Evolutionary conservation across 2,329 filamentous ascomycete species (phyloP).

Genomic region (Teratosphaeria gauchensis): DNA sequence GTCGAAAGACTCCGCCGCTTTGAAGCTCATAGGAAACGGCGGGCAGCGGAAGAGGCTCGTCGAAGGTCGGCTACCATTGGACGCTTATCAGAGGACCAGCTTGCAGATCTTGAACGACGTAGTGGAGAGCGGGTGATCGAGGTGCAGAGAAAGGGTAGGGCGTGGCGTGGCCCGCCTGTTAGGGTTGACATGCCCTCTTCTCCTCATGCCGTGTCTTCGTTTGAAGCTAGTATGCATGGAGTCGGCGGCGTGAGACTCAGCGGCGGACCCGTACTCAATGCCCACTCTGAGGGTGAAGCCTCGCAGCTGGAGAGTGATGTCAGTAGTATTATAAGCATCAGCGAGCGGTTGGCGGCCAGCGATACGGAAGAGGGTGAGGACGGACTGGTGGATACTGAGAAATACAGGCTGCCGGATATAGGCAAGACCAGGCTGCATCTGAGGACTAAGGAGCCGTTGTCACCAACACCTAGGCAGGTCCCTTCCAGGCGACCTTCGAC

Average conservation of each 20-base stretch:
- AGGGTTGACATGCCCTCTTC: slow-evolving; percentile 8
- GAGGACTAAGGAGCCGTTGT: slow-evolving; percentile 22
- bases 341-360: slow-evolving; percentile 44
- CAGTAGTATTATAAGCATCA: slow-evolving; percentile 42
- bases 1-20: slow-evolving; percentile 36
- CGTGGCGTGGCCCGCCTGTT: slow-evolving; percentile 53
- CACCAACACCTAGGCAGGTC: slow-evolving; percentile 14
- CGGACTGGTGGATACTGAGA: slow-evolving; percentile 56
- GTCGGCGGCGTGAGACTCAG: slow-evolving; percentile 20
- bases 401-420: slow-evolving; percentile 64
- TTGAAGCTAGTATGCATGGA: slow-evolving; percentile 14
- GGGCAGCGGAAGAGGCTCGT: slow-evolving; percentile 23
- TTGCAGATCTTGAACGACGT: slow-evolving; percentile 58
- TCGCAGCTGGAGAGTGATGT: slow-evolving; percentile 35
- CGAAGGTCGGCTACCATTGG: slow-evolving; percentile 43
- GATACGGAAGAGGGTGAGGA: slow-evolving; percentile 40
- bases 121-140: slow-evolving; percentile 37
- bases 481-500: slow-evolving; percentile 2
- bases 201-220: not conserved
- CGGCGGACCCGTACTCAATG: slow-evolving; percentile 18
- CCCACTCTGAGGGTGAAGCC: slow-evolving; percentile 27
- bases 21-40: slow-evolving; percentile 25
- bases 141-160: slow-evolving; percentile 57
- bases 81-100: slow-evolving; percentile 60
- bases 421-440: slow-evolving; percentile 45